Evolutionary conservation across 768 basidiomycete species (phyloP), one percentile per base, ranked within the genome.

Genomic region (Amanita phalloides): DNA sequence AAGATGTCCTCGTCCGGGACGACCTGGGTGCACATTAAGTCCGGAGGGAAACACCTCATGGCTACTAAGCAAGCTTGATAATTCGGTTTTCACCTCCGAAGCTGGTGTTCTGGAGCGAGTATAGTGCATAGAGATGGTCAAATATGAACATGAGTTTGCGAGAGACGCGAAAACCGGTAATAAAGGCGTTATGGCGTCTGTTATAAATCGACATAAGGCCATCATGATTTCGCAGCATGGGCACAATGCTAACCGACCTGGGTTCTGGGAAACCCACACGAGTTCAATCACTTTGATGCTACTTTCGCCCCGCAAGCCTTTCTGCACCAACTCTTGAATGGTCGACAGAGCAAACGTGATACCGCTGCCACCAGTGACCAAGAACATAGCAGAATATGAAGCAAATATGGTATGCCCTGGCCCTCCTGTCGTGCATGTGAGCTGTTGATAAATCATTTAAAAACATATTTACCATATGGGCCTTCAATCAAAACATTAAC

Each of bases 361-460:
- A 1, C 89, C 89, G 53, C 81, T 84, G 2, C 89, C 89, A 3
- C 85, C 89, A 14, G 74, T 81, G 13, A 90, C 63, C 57, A 90
- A 73, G 28, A 90, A 66, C 1, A 82, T 79, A 2, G 77, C 77
- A 0, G 83, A 82, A 64, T 78, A 89, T 55, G 78, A 81, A 2
- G 79, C 64, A 49, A 81, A 72, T 11, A 84, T 69, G 3, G 73
- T 75, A 58, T 85, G 75, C 4, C 84, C 72, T 30, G 79, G 68
- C 4, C 82, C 80, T 52, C 82, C 74, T 80, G 46, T 14, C 30
- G 17, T 45, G 45, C 30, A 26, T 35, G 55, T 30, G 53, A 33
- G 45, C 57, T 57, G 37, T 23, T n/a, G 35, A 56, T 45, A 30
- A 54, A 57, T 14, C 35, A 25, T n/a, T 33, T 3, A 8, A 30